Evolutionary conservation across 768 basidiomycete species (phyloP).

Genomic region (Termitomyces sp.): DNA sequence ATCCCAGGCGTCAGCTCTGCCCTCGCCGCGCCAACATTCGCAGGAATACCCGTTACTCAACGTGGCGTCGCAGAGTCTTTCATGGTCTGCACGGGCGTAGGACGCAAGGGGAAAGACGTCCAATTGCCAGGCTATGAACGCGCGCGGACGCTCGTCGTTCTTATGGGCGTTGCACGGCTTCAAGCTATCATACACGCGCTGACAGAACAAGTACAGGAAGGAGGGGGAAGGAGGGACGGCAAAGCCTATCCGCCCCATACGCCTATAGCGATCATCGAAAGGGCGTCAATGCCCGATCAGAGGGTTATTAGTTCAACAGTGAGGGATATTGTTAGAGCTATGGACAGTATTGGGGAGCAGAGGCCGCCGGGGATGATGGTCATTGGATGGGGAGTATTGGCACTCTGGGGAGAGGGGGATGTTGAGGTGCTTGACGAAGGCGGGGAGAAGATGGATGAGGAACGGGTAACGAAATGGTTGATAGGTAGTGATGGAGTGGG

Average conservation of each 20-base stretch:
- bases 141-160: slow-evolving; percentile 72
- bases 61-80: slow-evolving; percentile 91
- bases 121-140: slow-evolving; percentile 87
- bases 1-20: slow-evolving; percentile 91
- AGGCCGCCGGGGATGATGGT: slow-evolving; percentile 96
- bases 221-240: slow-evolving; percentile 31
- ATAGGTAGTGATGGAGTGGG: slow-evolving; percentile 36
- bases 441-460: slow-evolving; percentile 38
- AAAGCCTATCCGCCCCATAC: slow-evolving; percentile 64
- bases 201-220: slow-evolving; percentile 15
- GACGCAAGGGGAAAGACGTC: slow-evolving; percentile 78
- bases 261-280: slow-evolving; percentile 92
- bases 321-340: slow-evolving; percentile 59
- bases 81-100: slow-evolving; percentile 92
- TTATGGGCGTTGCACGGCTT: slow-evolving; percentile 96
- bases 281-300: slow-evolving; percentile 94
- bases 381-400: slow-evolving; percentile 87
- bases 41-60: slow-evolving; percentile 92
- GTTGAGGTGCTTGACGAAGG: slow-evolving; percentile 66
- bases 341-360: slow-evolving; percentile 80
- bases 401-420: slow-evolving; percentile 72
- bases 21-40: slow-evolving; percentile 85
- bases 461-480: slow-evolving; percentile 60
- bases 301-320: slow-evolving; percentile 79
- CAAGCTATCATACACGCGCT: slow-evolving; percentile 67